Evolutionary conservation across 495 filamentous ascomycete species (phyloP), one percentile per base, ranked within the genome.

Genomic region (Aspergillus campestris): DNA sequence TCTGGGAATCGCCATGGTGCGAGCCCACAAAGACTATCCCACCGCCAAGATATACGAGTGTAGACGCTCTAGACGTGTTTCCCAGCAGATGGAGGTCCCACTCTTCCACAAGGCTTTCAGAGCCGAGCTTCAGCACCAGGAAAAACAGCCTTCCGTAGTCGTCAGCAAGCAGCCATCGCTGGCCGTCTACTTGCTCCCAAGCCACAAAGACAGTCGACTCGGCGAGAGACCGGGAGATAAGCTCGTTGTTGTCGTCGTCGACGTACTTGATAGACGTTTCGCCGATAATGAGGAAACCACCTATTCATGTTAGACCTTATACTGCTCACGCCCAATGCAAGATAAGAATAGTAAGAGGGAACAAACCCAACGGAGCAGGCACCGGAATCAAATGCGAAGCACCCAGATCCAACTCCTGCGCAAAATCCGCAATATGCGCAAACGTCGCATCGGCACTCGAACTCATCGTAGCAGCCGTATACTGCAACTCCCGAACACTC

Each of bases 1-100:
- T 71, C 57, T 96, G 90, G 0, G 87, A 94, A 59, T 99, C 87
- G 8, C 90, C 90, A 52, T 88, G 83, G 60, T 95, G 89, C 5
- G 92, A 96, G 3, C 86, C 94, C 29, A 97, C 77, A 60, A 90
- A 99, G 7, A 95, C 59, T 28, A 82, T 61, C 0, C 82, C 80
- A 18, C 78, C 73, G 13, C 82, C 86, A 27, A 97, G 72, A 60
- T 94, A 89, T 5, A 96, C 80, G 34, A 99, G 64, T 14, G 74
- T 74, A 32, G 75, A 83, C 3, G 92, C 83, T 48, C 86, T 76
- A 13, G 88, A 83, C 2, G 80, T 89, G 45, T 71, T 62, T 28
- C 86, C 86, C 38, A 91, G 64, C n/a, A 67, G 61, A 42, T 83
- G 73, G 5, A 90, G 53, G 13, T 82, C 80, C 62, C 89, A 84